These are phyloP conservation scores for Citrus medica DNA, from an alignment of 345 rosid genomes.

Conservation along the genomic window DNA sequence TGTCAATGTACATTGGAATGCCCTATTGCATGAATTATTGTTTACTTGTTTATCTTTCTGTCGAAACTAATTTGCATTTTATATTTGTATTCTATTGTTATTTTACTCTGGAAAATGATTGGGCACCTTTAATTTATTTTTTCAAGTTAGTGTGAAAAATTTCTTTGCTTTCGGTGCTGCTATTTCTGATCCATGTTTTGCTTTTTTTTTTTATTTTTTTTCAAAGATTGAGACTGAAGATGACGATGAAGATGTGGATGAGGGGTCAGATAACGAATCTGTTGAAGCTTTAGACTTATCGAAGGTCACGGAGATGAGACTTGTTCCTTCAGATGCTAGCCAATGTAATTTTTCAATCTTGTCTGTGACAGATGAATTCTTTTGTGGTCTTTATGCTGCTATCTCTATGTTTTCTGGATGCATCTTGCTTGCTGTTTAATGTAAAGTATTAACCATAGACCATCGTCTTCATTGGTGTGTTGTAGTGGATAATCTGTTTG, in stretches of 20 bases:
- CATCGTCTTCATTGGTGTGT: background rate
- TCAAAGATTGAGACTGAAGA: background rate
- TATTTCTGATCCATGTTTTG: background rate
- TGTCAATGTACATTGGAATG: background rate
- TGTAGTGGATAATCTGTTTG: constrained; percentile 84
- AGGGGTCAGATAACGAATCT: constrained; percentile 59
- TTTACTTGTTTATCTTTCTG: background rate
- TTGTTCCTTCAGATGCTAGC: constrained; percentile 80
- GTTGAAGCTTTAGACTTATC: constrained; percentile 52
- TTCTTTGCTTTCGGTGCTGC: background rate
- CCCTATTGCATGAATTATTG: background rate
- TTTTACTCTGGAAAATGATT: background rate
- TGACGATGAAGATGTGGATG: constrained; percentile 7
- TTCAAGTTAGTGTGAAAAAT: too few relatives aligned
- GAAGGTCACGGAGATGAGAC: constrained; percentile 83
- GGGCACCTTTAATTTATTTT: background rate
- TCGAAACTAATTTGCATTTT: background rate
- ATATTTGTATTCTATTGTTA: too few relatives aligned
- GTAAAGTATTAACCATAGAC: too few relatives aligned
- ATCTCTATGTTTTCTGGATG: background rate
- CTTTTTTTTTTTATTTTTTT: too few relatives aligned
- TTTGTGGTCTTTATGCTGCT: background rate
- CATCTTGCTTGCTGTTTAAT: background rate
- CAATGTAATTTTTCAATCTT: constrained; percentile 44
- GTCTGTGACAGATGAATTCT: background rate